Evolutionary conservation across 805 yeast genomes (phyloP).

Genomic region (Cyberlindnera galapagoensis): DNA sequence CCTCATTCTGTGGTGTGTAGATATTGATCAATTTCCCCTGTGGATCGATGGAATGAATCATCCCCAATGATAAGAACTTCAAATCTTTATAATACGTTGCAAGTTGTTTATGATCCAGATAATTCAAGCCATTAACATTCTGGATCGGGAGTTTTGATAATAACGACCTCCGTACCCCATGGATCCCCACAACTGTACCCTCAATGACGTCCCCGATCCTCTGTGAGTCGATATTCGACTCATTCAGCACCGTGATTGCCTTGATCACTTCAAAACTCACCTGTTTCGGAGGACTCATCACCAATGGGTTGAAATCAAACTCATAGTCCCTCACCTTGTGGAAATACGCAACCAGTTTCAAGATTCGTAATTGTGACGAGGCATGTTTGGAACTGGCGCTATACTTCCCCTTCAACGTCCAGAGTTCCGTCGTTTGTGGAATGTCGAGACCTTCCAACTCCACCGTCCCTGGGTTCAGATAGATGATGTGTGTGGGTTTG

Average conservation of each 20-base stretch:
- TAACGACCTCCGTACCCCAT: conserved; percentile 12
- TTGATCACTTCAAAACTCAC: conserved; percentile 34
- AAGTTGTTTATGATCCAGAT: too few relatives aligned
- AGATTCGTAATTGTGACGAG: conserved; percentile 45
- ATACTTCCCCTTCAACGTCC: conserved; percentile 34
- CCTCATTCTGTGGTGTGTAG: conserved; percentile 40
- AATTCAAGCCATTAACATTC: conserved; percentile 15
- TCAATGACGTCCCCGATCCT: conserved; percentile 31
- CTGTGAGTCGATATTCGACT: conserved; percentile 25
- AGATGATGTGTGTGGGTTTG: conserved; percentile 51
- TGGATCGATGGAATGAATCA: conserved; percentile 60
- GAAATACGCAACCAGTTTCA: conserved; percentile 46
- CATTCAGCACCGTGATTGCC: conserved; percentile 31
- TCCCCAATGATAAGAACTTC: conserved; percentile 43
- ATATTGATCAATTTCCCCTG: conserved; percentile 38
- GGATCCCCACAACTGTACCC: conserved; percentile 30
- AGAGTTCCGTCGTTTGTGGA: conserved; percentile 25
- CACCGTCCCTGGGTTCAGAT: conserved; percentile 38
- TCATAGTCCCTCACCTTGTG: conserved; percentile 31
- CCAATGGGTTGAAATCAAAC: conserved; percentile 39
- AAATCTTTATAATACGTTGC: too few relatives aligned
- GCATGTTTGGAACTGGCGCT: conserved; percentile 34
- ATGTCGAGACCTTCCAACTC: conserved; percentile 25
- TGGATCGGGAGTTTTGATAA: conserved; percentile 9
- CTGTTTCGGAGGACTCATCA: conserved; percentile 33